Evolutionary conservation across 805 yeast genomes (phyloP).

Genomic region (Candida parachauliodes): DNA sequence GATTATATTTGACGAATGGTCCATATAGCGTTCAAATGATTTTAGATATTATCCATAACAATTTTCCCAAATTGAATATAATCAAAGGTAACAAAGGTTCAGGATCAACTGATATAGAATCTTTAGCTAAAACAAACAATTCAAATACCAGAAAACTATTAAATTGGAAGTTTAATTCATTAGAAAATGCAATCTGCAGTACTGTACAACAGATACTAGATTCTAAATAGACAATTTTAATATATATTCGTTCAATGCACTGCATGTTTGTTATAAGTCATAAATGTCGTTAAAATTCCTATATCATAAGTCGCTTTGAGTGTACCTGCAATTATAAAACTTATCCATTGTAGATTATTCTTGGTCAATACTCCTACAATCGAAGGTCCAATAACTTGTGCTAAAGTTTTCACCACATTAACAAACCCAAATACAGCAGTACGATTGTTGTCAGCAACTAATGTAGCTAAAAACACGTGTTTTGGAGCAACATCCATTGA

Average conservation of each 20-base stretch:
- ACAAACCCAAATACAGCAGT: constrained; percentile 44
- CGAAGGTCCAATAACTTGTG: constrained; percentile 41
- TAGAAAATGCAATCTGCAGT: constrained; percentile 40
- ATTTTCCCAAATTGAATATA: constrained; percentile 22
- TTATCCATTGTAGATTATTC: constrained; percentile 35
- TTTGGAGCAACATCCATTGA: constrained; percentile 49
- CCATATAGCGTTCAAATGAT: constrained; percentile 30
- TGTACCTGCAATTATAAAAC: constrained; percentile 39
- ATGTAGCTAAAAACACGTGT: constrained; percentile 42
- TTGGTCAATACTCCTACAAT: constrained; percentile 39
- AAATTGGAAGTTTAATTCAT: constrained; percentile 33
- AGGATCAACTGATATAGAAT: constrained; percentile 24
- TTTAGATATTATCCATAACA: constrained; percentile 28
- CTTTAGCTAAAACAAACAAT: constrained; percentile 30
- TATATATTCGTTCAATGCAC: constrained; percentile 10
- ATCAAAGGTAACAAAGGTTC: constrained; percentile 33
- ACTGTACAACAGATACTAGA: constrained; percentile 34
- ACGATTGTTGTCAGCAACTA: constrained; percentile 36
- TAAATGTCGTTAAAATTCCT: constrained; percentile 31
- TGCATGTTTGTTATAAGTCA: constrained; percentile 22
- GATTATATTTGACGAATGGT: constrained; percentile 33
- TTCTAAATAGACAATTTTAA: not conserved
- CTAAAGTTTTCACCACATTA: constrained; percentile 41
- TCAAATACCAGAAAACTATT: constrained; percentile 31
- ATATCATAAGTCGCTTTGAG: constrained; percentile 39